These are phyloP conservation scores for Ochetophila trinervis DNA, from an alignment of 306 rosid species.

Conservation along the genomic window DNA sequence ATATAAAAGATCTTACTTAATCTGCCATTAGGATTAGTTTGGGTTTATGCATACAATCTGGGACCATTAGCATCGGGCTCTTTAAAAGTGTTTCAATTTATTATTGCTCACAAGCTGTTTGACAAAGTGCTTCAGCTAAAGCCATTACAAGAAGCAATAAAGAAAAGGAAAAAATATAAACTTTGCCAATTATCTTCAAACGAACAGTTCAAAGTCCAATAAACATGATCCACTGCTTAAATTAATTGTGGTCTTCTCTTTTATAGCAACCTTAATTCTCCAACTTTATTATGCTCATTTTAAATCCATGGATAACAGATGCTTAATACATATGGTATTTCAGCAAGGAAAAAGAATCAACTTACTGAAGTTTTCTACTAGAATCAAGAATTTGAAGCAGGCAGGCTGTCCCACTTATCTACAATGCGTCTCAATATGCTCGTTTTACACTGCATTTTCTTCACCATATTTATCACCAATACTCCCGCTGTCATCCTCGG, in stretches of 20 bases:
- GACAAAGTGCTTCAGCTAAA: slow-evolving; percentile 4
- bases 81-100: background rate
- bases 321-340: background rate
- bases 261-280: too few species aligned
- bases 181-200: too few species aligned
- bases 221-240: background rate
- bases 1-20: too few species aligned
- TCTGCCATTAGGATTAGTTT: background rate
- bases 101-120: slow-evolving; percentile 3
- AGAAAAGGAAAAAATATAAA: too few species aligned
- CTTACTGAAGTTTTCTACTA: background rate
- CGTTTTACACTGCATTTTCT: slow-evolving; percentile 23
- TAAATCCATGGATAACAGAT: background rate
- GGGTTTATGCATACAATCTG: background rate
- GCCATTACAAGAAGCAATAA: too few species aligned
- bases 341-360: background rate
- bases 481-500: slow-evolving; percentile 43
- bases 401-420: slow-evolving; percentile 2
- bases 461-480: slow-evolving; percentile 15
- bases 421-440: slow-evolving; percentile 22
- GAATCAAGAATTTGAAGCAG: slow-evolving; percentile 28
- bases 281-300: background rate
- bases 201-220: too few species aligned
- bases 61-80: too few species aligned
- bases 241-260: too few species aligned